Evolutionary conservation across 176 grass and related monocot genomes (phyloP), one percentile per base, ranked within the genome.

Genomic region (Pharus latifolius): DNA sequence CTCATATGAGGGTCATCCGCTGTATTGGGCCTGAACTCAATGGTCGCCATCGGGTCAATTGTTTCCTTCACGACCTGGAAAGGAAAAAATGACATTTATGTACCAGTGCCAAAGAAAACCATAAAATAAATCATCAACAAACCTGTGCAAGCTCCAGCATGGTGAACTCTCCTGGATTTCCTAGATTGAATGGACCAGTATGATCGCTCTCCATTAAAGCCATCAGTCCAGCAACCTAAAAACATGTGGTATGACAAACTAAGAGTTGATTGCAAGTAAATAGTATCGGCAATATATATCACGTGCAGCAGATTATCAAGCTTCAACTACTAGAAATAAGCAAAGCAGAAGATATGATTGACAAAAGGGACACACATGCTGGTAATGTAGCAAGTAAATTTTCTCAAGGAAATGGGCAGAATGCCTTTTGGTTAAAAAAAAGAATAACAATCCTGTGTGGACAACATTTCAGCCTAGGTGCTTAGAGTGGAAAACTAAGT

Each of bases 161-260:
- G 62, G 88, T 96, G 69, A 96, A 96, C 32, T 96, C 92, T 72
- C 92, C 92, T 78, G 92, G 92, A 62, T 96, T 96, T 50, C 88
- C 92, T 60, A 96, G 52, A 47, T 96, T 96, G 72, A 91, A 91
- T 38, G 92, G 92, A n/a, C 92, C 88, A 18, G 88, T 88, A 70
- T 96, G 85, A 60, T 88, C 82, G 59, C 92, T 47, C 74, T 96
- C 92, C 92, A 96, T 96, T 47, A 96, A 72, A 47, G 79, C 62
- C 73, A 91, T 87, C 79, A 96, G 40, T 37, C 88, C 92, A 75
- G 86, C 85, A 73, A 91, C 92, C 92, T 96, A 74, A 65, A 70
- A 78, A 18, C 13, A 19, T 27, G 65, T 35, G 16, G 13, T 25
- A 43, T 41, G 32, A 25, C 4, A 78, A 32, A 63, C 26, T 49